A percentile compares a stretch with the other conserved stretches of the same genome.
These are phyloP conservation scores for Polytrichum formosum DNA, from an alignment of 225 moss, liverwort and hornwort species.

Conservation along the genomic window DNA sequence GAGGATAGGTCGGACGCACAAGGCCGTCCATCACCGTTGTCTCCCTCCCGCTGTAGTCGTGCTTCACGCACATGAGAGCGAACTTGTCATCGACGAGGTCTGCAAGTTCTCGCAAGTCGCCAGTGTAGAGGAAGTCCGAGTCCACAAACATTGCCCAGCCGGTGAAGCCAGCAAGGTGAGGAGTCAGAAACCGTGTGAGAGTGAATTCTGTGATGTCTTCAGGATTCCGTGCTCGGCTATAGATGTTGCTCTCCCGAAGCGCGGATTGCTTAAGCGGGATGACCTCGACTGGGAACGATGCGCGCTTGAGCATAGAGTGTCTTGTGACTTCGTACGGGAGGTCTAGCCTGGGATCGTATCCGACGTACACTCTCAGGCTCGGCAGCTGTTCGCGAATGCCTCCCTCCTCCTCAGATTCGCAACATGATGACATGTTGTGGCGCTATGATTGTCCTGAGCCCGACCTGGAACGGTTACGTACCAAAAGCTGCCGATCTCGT, in stretches of 20 bases:
- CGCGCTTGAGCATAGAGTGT: constrained; percentile 20
- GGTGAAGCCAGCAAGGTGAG: constrained; percentile 16
- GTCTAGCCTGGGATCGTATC: constrained; percentile 21
- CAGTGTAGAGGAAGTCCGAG: constrained; percentile 29
- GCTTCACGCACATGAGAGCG: constrained; percentile 30
- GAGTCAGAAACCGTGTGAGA: constrained; percentile 31
- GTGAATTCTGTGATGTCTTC: constrained; percentile 29
- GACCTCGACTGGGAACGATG: constrained; percentile 23
- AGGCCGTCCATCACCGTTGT: constrained; percentile 13
- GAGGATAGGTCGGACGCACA: constrained; percentile 15
- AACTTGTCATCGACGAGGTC: constrained; percentile 17
- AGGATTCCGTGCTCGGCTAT: constrained; percentile 10
- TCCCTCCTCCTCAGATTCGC: too few species aligned
- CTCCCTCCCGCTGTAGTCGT: constrained; percentile 15
- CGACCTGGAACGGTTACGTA: too few species aligned
- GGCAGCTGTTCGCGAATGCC: not conserved
- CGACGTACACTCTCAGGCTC: constrained; percentile 13
- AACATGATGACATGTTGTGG: too few species aligned
- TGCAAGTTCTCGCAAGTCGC: constrained; percentile 18
- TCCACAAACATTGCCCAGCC: constrained; percentile 35
- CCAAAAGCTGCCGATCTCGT: too few species aligned
- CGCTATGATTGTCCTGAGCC: too few species aligned
- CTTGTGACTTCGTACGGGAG: constrained; percentile 21
- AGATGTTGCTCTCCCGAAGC: constrained; percentile 16
- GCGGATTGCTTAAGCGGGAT: constrained; percentile 17